phyloP scores from a whole-genome alignment of 148 eudicot genomes.

The Linanthus parryae region DNA sequence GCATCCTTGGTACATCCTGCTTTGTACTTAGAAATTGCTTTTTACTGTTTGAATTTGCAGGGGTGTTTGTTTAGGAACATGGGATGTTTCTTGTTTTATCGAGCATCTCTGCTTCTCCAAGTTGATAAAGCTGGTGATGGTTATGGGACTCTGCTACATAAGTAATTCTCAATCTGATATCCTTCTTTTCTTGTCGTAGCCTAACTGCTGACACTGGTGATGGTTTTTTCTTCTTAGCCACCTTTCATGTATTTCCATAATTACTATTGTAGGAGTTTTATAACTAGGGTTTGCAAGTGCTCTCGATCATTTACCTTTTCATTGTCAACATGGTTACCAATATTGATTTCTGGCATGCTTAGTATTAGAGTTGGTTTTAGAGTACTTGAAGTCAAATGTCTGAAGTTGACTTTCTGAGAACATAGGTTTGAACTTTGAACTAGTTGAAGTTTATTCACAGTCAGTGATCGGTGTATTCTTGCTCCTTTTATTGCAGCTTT shows the following conservation, averaged over 20 bases:
- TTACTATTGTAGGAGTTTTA: no score
- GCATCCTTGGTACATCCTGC: neutral
- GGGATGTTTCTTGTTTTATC: slow-evolving; percentile 42
- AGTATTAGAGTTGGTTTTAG: no score
- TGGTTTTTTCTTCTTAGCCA: neutral
- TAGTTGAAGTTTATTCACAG: neutral
- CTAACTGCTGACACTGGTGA: neutral
- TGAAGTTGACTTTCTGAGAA: neutral
- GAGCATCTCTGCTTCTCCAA: slow-evolving; percentile 37
- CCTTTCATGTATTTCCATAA: neutral
- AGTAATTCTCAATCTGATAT: slow-evolving; percentile 19
- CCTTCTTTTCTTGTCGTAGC: neutral
- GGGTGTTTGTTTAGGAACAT: slow-evolving; percentile 32
- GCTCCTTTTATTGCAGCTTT: slow-evolving; percentile 18
- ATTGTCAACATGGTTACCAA: no score
- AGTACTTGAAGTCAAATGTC: neutral
- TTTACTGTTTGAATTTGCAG: slow-evolving; percentile 12
- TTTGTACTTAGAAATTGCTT: neutral
- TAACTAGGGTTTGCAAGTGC: no score
- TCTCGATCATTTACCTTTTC: no score
- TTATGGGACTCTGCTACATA: slow-evolving; percentile 28
- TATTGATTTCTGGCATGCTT: no score
- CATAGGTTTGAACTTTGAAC: neutral
- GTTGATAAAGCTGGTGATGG: slow-evolving; percentile 25
- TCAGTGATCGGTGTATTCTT: neutral